phyloP scores from a whole-genome alignment of 2,329 filamentous ascomycete species.

The Aspergillus phoenicis region DNA sequence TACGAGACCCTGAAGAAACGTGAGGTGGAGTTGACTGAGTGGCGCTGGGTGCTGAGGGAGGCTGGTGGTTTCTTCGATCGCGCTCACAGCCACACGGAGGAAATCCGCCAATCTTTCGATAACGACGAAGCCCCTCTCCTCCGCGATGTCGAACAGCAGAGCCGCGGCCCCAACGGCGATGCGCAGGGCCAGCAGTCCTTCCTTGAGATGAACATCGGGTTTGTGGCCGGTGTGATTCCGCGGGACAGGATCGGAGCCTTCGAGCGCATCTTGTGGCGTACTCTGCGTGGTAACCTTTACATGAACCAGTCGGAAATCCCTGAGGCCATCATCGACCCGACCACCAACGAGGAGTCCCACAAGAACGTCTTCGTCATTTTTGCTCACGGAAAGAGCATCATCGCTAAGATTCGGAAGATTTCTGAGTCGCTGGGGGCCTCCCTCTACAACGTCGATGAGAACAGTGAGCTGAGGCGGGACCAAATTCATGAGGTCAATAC shows the following conservation, averaged over 20 bases:
- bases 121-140: slow-evolving; percentile 92
- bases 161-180: slow-evolving; percentile 62
- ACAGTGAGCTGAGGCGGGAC: slow-evolving; percentile 89
- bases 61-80: slow-evolving; percentile 97
- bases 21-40: slow-evolving; percentile 94
- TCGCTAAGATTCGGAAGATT: slow-evolving; percentile 98
- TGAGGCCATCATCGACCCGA: slow-evolving; percentile 86
- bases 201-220: slow-evolving; percentile 97
- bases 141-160: slow-evolving; percentile 86
- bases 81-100: slow-evolving; percentile 93
- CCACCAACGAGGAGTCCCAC: slow-evolving; percentile 85
- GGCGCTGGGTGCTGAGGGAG: slow-evolving; percentile 96
- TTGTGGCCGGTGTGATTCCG: slow-evolving; percentile 93
- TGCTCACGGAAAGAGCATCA: slow-evolving; percentile 95
- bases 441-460: slow-evolving; percentile 96
- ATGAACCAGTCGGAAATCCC: slow-evolving; percentile 99
- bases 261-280: slow-evolving; percentile 96
- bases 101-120: slow-evolving; percentile 84
- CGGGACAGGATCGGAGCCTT: slow-evolving; percentile 92
- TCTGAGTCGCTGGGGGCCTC: slow-evolving; percentile 96
- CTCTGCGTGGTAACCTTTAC: slow-evolving; percentile 94
- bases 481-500: slow-evolving; percentile 98
- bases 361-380: slow-evolving; percentile 99
- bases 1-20: slow-evolving; percentile 98
- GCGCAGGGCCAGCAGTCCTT: slow-evolving; percentile 78